Percentiles rank a stretch among this genome's conserved stretches.
These are phyloP conservation scores for Hippophae tibetana DNA, from an alignment of 306 rosid species.

Conservation along the genomic window DNA sequence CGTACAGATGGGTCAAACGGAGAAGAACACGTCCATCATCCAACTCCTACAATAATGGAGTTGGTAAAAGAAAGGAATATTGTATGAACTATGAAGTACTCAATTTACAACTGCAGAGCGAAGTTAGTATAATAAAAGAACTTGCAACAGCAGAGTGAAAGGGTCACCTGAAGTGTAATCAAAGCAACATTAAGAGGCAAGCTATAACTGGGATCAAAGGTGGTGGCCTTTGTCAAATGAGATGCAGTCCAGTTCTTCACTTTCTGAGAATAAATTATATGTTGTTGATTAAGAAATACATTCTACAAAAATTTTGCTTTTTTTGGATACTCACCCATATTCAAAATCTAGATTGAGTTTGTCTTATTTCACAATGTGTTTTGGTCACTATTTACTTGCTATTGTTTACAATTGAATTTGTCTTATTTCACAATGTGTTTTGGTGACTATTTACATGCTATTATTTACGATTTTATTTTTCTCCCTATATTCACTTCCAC, in stretches of 20 bases:
- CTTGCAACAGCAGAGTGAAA: not conserved
- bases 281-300: conserved; percentile 3
- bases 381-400: too few species aligned
- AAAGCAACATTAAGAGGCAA: conserved; percentile 78
- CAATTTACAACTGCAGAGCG: not conserved
- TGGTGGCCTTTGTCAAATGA: conserved; percentile 44
- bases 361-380: too few species aligned
- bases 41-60: conserved; percentile 49
- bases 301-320: not conserved
- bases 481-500: too few species aligned
- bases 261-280: conserved; percentile 31
- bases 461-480: too few species aligned
- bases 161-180: conserved; percentile 70
- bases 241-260: conserved; percentile 52
- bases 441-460: too few species aligned
- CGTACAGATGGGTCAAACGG: conserved; percentile 85
- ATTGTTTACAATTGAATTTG: too few species aligned
- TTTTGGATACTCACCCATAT: not conserved
- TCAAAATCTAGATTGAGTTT: too few species aligned
- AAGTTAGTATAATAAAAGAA: not conserved
- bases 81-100: conserved; percentile 6
- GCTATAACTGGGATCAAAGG: conserved; percentile 47
- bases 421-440: too few species aligned
- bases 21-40: conserved; percentile 60
- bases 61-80: conserved; percentile 6